A percentile compares a stretch with the other conserved stretches of the same genome.
These are phyloP conservation scores for Gloeopeniophorella convolvens DNA, from an alignment of 768 basidiomycete species.

Conservation along the genomic window DNA sequence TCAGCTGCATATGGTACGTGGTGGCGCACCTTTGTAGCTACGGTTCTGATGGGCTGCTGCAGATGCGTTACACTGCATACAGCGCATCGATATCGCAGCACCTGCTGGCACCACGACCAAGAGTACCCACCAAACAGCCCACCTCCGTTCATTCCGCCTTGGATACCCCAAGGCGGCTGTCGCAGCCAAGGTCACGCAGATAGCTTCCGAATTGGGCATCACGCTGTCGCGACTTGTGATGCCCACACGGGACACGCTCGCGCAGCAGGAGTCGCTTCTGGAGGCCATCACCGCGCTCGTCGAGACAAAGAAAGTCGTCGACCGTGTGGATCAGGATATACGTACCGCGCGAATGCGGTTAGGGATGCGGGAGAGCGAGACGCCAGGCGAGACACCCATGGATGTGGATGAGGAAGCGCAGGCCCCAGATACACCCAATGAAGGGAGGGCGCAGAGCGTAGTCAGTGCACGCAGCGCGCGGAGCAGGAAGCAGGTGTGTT, in stretches of 20 bases:
- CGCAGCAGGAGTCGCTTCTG: conserved; percentile 65
- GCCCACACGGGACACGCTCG: conserved; percentile 83
- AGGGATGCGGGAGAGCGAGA: conserved; percentile 44
- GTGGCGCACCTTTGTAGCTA: background rate
- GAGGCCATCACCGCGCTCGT: conserved; percentile 67
- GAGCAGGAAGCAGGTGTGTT: conserved; percentile 58
- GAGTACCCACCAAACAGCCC: conserved; percentile 69
- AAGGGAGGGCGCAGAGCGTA: conserved; percentile 61
- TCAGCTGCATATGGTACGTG: conserved; percentile 52
- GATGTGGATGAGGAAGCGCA: conserved; percentile 32
- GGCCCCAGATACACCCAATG: conserved; percentile 44
- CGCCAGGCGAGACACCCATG: conserved; percentile 29
- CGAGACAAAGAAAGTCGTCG: conserved; percentile 85
- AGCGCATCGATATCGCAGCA: conserved; percentile 52
- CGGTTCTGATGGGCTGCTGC: conserved; percentile 17
- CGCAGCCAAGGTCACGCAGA: conserved; percentile 68
- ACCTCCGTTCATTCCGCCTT: conserved; percentile 82
- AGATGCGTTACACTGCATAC: conserved; percentile 72
- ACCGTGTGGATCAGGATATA: conserved; percentile 83
- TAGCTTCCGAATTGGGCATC: conserved; percentile 72
- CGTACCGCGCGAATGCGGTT: conserved; percentile 58
- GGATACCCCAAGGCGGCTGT: conserved; percentile 70
- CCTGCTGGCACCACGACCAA: conserved; percentile 56
- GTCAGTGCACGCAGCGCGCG: conserved; percentile 28
- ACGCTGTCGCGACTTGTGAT: conserved; percentile 76